These are phyloP conservation scores for Leishmania tropica DNA, from an alignment of 208 protist species.

Conservation along the genomic window DNA sequence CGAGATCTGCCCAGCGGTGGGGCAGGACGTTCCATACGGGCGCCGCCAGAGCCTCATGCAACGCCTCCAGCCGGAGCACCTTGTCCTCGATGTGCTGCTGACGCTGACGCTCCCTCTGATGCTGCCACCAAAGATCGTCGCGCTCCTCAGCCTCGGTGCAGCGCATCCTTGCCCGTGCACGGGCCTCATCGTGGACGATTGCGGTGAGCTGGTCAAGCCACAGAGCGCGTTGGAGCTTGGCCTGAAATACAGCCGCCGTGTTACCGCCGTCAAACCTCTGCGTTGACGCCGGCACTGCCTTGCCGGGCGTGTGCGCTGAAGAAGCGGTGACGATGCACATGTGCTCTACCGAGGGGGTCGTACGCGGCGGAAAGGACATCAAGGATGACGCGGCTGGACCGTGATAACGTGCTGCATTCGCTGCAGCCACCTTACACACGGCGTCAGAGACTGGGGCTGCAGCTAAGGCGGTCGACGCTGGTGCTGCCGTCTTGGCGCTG, in stretches of 20 bases:
- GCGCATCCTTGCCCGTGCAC: conserved; percentile 13
- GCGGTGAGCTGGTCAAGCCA: conserved; percentile 23
- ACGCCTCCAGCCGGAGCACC: neutral
- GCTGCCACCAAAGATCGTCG: conserved; percentile 26
- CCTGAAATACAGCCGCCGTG: conserved; percentile 16
- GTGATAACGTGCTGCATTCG: neutral
- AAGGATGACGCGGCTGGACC: neutral
- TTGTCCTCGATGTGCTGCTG: conserved; percentile 7
- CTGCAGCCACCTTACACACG: neutral
- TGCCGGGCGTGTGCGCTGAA: neutral
- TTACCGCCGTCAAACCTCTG: neutral
- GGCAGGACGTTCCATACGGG: neutral
- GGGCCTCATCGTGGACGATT: conserved; percentile 10
- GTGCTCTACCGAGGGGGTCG: neutral
- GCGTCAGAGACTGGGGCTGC: neutral
- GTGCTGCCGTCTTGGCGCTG: neutral
- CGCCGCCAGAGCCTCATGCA: neutral
- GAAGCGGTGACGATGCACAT: neutral
- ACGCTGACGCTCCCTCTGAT: neutral
- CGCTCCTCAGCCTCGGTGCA: conserved; percentile 26
- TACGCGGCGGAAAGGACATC: neutral
- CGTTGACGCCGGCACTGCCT: neutral
- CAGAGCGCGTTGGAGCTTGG: conserved; percentile 26
- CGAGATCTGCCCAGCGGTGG: neutral
- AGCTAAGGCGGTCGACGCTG: neutral